Evolutionary conservation across 306 rosid species (phyloP), one percentile per base, ranked within the genome.

Genomic region (Hippophae rhamnoides): DNA sequence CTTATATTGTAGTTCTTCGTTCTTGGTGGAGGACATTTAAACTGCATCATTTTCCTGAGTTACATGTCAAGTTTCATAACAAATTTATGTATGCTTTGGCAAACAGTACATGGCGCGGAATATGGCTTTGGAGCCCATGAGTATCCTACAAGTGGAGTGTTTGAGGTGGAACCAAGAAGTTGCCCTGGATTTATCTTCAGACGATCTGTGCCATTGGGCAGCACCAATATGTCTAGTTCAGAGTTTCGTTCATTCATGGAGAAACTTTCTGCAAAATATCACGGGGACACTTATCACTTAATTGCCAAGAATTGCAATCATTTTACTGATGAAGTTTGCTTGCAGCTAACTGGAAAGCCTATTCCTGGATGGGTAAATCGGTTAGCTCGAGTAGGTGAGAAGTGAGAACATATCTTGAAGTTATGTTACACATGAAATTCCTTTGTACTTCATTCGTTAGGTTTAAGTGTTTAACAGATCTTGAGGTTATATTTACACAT

Each of bases 281-380:
- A 79, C 48, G 99, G 99, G 41, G 97, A 93, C 81, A 86, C 90
- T 48, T 93, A 93, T 77, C 95, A 89, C 81, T 79, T 93, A 54
- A 86, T 89, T 79, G 84, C 95, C 50, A 93, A 93, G 69, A 93
- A 93, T 71, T 89, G 99, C 82, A 93, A 93, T 78, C 97, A 93
- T 78, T 89, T 93, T 64, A 84, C 94, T 0, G 78, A 84, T 68
- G 99, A 93, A 64, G 99, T 89, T 64, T 88, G 89, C 67, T 73
- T 64, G 77, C 81, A 63, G 69, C 82, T 93, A 70, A 89, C 90
- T 11, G 95, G 97, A 69, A 93, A 81, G 72, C 76, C 90, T 68
- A 89, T 89, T 50, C 99, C 99, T 58, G 89, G 87, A 49, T 88
- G 97, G 99, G 95, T 93, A 63, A 93, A 93, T 77, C 84, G 97